Evolutionary conservation across 2,329 filamentous ascomycete genomes (phyloP), one percentile per base, ranked within the genome.

Genomic region (Colletotrichum sp.): DNA sequence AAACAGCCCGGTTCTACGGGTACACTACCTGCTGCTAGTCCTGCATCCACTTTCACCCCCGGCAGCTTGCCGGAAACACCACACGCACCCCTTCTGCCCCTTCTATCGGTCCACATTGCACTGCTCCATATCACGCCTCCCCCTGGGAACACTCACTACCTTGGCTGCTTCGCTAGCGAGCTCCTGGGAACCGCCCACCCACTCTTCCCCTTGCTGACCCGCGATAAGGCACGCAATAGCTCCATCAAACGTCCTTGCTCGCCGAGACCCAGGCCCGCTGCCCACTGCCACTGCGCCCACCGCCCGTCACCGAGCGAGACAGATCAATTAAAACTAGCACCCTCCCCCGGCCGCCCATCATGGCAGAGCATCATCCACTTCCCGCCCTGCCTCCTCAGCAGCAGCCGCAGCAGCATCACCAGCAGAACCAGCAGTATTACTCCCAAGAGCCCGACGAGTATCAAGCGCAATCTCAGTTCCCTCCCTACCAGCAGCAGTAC

Each of bases 241-340:
- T 73, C 68, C 68, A 63, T 73, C 62, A 57, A 71, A 55, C 61
- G 71, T 62, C 72, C 72, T 74, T 74, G 69, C 36, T 58, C 72
- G 55, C 72, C 72, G 70, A 74, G 65, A 73, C 59, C 43, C 33
- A 74, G 61, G 65, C 70, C 58, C 64, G 69, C 70, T 18, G 51
- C 65, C 51, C 69, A 47, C 54, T 47, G 72, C 43, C 43, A 51
- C 43, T 21, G 43, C 43, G 43, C 69, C 69, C 61, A 71, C 72
- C 69, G 69, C 54, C 72, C 43, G 43, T 51, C 43, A 51, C 43
- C 43, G 43, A 63, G 73, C 59, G 59, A 73, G 66, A 78, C 79
- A 78, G 76, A 70, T 79, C 68, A 79, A 82, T 82, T 83, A 83
- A 83, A 81, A 78, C 78, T 76, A 75, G 72, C 74, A 51, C 54